Evolutionary conservation across 2,329 filamentous ascomycete genomes (phyloP).

Genomic region (Ophiocordyceps robertsii): DNA sequence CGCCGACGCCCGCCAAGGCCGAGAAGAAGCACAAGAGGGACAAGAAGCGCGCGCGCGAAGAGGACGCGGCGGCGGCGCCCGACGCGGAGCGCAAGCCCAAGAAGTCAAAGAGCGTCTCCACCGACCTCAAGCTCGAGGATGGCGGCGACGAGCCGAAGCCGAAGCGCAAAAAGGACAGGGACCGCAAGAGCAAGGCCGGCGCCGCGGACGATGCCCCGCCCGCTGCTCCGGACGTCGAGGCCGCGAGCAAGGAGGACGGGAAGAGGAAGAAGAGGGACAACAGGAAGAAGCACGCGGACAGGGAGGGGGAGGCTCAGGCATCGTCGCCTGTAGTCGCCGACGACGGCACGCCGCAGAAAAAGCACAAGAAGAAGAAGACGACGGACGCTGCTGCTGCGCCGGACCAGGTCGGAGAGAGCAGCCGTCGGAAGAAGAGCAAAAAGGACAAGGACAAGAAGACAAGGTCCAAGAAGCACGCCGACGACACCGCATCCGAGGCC

Average conservation of each 20-base stretch:
- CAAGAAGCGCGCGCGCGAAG: slow-evolving; percentile 31
- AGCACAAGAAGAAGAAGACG: background rate
- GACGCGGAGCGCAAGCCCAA: slow-evolving; percentile 33
- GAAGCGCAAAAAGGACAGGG: slow-evolving; percentile 5
- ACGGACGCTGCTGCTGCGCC: background rate
- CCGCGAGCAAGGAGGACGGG: slow-evolving; percentile 14
- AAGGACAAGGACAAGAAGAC: slow-evolving; percentile 13
- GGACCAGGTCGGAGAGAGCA: slow-evolving; percentile 3
- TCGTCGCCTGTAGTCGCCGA: background rate
- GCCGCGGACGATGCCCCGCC: background rate
- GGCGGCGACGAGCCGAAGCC: background rate
- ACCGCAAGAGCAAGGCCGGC: slow-evolving; percentile 10
- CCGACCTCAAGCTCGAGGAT: slow-evolving; percentile 2
- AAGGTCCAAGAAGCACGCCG: slow-evolving; percentile 4
- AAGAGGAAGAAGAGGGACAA: slow-evolving; percentile 16
- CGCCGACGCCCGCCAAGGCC: slow-evolving; percentile 15
- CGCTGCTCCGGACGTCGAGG: background rate
- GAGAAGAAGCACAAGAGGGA: slow-evolving; percentile 27
- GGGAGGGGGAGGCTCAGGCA: background rate
- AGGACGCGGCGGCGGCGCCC: slow-evolving; percentile 20
- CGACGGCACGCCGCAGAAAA: background rate
- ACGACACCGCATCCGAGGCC: background rate
- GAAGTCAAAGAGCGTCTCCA: slow-evolving; percentile 32
- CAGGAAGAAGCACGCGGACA: slow-evolving; percentile 4
- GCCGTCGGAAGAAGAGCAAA: slow-evolving; percentile 14